phyloP scores from a whole-genome alignment of 2,329 filamentous ascomycete species.

The Paraphoma sp. region DNA sequence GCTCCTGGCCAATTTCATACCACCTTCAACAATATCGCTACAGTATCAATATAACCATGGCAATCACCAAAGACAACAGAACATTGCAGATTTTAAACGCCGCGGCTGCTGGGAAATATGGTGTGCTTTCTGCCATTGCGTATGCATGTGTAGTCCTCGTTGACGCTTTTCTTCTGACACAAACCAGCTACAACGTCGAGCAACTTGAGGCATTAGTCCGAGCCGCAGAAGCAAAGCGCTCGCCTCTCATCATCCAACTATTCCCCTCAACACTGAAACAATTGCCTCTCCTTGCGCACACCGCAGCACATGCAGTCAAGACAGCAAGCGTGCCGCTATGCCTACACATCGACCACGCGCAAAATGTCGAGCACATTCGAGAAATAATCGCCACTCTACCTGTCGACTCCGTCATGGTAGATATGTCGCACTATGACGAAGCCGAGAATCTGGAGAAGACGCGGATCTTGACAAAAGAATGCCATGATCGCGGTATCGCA shows the following conservation, averaged over 20 bases:
- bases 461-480: slow-evolving; percentile 65
- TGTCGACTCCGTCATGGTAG: slow-evolving; percentile 78
- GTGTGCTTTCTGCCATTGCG: slow-evolving; percentile 58
- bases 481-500: slow-evolving; percentile 68
- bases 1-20: background rate
- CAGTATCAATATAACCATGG: slow-evolving; percentile 14
- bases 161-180: slow-evolving; percentile 2
- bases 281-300: slow-evolving; percentile 58
- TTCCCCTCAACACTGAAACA: slow-evolving; percentile 71
- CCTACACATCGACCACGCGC: slow-evolving; percentile 57
- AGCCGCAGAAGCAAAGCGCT: slow-evolving; percentile 42
- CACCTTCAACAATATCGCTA: background rate
- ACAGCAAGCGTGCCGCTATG: slow-evolving; percentile 52
- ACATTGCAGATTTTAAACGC: slow-evolving; percentile 60
- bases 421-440: slow-evolving; percentile 77
- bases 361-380: slow-evolving; percentile 52
- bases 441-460: slow-evolving; percentile 73
- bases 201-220: slow-evolving; percentile 43
- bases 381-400: slow-evolving; percentile 55
- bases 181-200: slow-evolving; percentile 42
- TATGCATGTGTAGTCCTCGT: slow-evolving; percentile 17
- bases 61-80: slow-evolving; percentile 27
- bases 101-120: slow-evolving; percentile 63
- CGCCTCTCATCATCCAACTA: slow-evolving; percentile 46
- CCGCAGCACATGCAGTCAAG: slow-evolving; percentile 51